Base-by-base conservation (phyloP, 495 filamentous ascomycete species). In the Polyplosphaeria fusca region DNA sequence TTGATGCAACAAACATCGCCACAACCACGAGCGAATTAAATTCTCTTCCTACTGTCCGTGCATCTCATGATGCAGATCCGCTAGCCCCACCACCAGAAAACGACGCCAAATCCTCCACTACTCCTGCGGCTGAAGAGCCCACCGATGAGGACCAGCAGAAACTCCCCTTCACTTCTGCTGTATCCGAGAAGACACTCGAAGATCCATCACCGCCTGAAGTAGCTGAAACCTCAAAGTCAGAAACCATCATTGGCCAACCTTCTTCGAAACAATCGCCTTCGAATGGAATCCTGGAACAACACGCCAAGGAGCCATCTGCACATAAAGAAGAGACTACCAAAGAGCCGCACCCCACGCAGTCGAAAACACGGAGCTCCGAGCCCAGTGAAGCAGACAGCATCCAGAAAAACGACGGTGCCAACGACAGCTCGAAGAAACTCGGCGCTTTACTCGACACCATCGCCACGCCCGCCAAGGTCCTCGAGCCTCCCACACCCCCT, bases 381-480 rank as follows among this genome's bases (percentile, higher is more conserved):
- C 7, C 30, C 19, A 47, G 42, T 20, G 42, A 41, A 19, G 20
- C 28, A 13, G 42, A 47, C 7, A 35, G 45, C 27, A 27, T 50
- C 12, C 35, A 49, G 7, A 50, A 58, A 26, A 41, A 43, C 20
- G 45, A 58, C 25, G 54, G 54, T 1, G 35, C 54, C 12, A 30
- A 44, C 14, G 45, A 58, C 28, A 37, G 27, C 2, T 1, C 45
- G 3, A 45, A 38, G 40, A 12, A 37, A 14, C 24, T 23, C 24
- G 24, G 41, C 9, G 27, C 38, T 2, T 1, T 46, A 5, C 52
- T 39, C 41, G 41, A 52, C 3, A 1, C 39, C 1, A 40, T 59
- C 26, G 40, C 47, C 3, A 35, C 37, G 22, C 55, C 55, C 2
- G 28, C 55, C 0, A 52, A 35, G 13, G 37, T 27, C 13, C 55